Evolutionary conservation across 1,284 basidiomycete species (phyloP).

Genomic region (Malassezia yamatoensis): DNA sequence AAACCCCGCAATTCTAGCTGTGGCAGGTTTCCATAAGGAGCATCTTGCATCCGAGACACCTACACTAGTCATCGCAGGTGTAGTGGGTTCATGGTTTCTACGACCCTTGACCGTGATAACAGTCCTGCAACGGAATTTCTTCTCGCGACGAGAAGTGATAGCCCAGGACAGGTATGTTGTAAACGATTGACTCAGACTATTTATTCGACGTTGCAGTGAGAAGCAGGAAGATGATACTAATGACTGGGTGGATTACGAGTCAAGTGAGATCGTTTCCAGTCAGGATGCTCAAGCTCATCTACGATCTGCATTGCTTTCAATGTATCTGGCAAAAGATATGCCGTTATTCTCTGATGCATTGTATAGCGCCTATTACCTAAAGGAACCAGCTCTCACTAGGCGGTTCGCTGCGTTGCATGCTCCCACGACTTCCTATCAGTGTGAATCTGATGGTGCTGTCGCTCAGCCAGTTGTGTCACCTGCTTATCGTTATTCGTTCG

Average conservation of each 20-base stretch:
- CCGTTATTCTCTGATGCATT: not conserved
- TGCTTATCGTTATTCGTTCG: not conserved
- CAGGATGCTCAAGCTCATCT: not conserved
- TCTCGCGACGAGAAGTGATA: not conserved
- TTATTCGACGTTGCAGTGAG: too few species aligned
- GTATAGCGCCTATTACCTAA: not conserved
- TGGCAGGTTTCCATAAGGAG: too few species aligned
- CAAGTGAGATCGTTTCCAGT: not conserved
- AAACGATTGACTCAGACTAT: not conserved
- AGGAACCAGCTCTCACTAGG: not conserved
- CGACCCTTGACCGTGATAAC: not conserved
- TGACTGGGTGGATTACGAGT: conserved; percentile 2
- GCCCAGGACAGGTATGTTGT: not conserved
- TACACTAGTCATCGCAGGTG: not conserved
- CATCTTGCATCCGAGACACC: not conserved
- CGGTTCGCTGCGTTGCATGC: not conserved
- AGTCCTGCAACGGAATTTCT: not conserved
- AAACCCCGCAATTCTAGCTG: too few species aligned
- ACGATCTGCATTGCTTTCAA: not conserved
- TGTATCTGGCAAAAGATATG: not conserved
- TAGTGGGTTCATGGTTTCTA: not conserved
- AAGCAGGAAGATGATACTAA: not conserved
- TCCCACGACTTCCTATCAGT: not conserved
- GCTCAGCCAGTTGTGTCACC: too few species aligned
- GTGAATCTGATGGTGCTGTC: too few species aligned